A percentile compares a stretch with the other conserved stretches of the same genome.
Conservation (phyloP, 345 rosid genomes). For the Eucalyptus cloeziana region DNA sequence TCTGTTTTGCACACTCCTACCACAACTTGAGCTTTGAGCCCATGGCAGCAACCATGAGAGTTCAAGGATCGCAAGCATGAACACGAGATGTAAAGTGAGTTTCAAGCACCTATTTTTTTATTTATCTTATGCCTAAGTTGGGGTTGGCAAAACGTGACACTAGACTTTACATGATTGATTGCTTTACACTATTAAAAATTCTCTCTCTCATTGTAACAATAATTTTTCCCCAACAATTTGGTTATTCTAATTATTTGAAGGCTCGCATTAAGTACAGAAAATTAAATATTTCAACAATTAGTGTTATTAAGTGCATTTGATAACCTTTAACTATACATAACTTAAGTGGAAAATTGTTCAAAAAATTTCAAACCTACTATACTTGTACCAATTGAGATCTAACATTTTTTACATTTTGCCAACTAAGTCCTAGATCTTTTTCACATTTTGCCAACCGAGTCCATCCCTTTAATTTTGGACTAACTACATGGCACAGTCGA, state of each 20-base stretch:
- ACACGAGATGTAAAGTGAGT: too few species aligned
- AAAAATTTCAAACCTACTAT: too few species aligned
- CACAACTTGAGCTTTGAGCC: too few species aligned
- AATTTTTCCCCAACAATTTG: background rate
- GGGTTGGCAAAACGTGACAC: background rate
- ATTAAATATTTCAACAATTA: background rate
- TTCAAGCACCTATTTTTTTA: background rate
- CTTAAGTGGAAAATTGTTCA: too few species aligned
- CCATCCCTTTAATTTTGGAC: too few species aligned
- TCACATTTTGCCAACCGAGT: too few species aligned
- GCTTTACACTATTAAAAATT: background rate
- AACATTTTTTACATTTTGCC: too few species aligned
- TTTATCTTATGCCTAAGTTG: background rate
- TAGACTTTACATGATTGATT: background rate
- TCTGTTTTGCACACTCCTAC: too few species aligned
- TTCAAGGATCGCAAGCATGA: too few species aligned
- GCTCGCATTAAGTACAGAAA: background rate
- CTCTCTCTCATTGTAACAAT: background rate
- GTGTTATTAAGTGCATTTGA: background rate
- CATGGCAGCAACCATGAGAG: too few species aligned
- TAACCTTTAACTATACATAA: background rate
- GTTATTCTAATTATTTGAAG: background rate
- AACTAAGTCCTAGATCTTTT: too few species aligned
- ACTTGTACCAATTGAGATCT: too few species aligned
- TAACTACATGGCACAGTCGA: fast-evolving